phyloP scores from a whole-genome alignment of 192 early-diverging fungal genomes.

The Gamsiella multidivaricata region DNA sequence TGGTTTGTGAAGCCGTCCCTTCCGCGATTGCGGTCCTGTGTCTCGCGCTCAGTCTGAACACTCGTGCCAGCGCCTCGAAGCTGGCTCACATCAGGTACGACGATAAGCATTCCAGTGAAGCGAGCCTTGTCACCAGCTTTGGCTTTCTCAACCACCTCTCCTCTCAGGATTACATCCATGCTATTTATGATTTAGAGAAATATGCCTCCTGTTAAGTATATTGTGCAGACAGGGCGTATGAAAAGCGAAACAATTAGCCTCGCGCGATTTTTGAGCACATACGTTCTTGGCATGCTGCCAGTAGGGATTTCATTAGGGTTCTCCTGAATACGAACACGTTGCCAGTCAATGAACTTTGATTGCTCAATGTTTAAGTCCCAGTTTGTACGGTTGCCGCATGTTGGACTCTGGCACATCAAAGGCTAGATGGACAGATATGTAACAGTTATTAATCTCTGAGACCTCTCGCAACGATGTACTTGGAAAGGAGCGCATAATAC shows the following conservation, averaged over 20 bases:
- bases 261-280: constrained; percentile 3
- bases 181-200: constrained; percentile 40
- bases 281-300: constrained; percentile 96
- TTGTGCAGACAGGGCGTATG: not conserved
- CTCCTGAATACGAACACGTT: constrained; percentile 96
- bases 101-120: constrained; percentile 91
- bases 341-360: constrained; percentile 96
- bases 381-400: constrained; percentile 81
- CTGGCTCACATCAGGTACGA: constrained; percentile 90
- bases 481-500: not conserved
- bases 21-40: constrained; percentile 51
- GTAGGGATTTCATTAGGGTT: constrained; percentile 95
- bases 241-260: no score
- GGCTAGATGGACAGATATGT: no score
- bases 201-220: not conserved
- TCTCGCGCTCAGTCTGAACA: constrained; percentile 44
- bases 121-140: constrained; percentile 95
- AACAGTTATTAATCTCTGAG: no score
- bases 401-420: constrained; percentile 81
- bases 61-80: constrained; percentile 77
- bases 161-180: constrained; percentile 94
- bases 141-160: constrained; percentile 91
- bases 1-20: constrained; percentile 73
- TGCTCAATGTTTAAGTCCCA: constrained; percentile 88
- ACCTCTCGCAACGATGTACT: no score